A percentile compares a stretch with the other conserved stretches of the same genome.
Evolutionary conservation across 176 grass and related monocot species (phyloP).

Genomic region (Triticum monococcum): DNA sequence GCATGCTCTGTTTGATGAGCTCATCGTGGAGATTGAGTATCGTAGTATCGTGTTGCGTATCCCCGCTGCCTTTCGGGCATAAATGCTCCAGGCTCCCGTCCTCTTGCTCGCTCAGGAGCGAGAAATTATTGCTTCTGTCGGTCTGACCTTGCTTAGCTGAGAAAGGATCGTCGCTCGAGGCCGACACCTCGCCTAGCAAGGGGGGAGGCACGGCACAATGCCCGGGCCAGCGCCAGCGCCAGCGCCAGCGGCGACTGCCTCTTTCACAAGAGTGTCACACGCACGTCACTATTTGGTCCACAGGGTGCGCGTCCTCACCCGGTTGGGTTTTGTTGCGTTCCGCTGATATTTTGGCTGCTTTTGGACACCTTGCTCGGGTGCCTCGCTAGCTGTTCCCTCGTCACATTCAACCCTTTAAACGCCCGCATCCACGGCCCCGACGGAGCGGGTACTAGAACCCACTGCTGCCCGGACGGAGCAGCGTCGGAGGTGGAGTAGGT

Average conservation of each 20-base stretch:
- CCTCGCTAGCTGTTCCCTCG: neutral
- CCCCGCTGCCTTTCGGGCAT: slow-evolving; percentile 22
- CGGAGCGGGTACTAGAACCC: too few species aligned
- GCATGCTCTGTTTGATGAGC: neutral
- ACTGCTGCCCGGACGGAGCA: too few species aligned
- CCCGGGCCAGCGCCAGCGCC: neutral
- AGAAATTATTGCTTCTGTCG: slow-evolving; percentile 16
- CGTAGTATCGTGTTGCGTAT: slow-evolving; percentile 10
- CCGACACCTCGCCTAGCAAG: slow-evolving; percentile 23
- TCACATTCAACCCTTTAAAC: too few species aligned
- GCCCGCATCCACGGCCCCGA: too few species aligned
- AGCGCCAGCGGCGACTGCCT: neutral
- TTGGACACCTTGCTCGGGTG: neutral
- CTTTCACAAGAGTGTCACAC: slow-evolving; percentile 7
- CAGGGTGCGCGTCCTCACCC: neutral
- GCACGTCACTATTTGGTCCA: slow-evolving; percentile 26
- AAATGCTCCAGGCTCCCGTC: slow-evolving; percentile 29
- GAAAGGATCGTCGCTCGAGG: neutral
- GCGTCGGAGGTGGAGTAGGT: too few species aligned
- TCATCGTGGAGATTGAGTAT: neutral
- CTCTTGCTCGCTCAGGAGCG: neutral
- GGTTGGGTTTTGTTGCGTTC: neutral
- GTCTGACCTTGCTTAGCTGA: slow-evolving; percentile 4
- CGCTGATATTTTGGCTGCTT: slow-evolving; percentile 3
- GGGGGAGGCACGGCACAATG: neutral